A percentile compares a stretch with the other conserved stretches of the same genome.
phyloP scores from a whole-genome alignment of 2,329 filamentous ascomycete species.

The Microdochium bolleyi region DNA sequence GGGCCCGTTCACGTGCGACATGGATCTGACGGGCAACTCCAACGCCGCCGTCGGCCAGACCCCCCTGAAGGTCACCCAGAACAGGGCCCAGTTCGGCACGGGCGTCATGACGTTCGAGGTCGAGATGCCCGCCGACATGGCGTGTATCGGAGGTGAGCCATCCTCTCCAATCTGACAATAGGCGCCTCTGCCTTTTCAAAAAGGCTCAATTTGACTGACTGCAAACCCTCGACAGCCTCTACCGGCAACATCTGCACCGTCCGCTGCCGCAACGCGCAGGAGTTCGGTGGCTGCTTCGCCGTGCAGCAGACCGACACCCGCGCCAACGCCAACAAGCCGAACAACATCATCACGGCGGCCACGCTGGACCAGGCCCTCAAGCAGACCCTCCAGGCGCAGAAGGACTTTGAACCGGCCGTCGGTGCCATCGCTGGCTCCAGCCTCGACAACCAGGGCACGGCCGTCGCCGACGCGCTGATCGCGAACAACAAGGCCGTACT shows the following conservation, averaged over 20 bases:
- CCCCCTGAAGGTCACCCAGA: constrained; percentile 28
- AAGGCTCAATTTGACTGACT: not conserved
- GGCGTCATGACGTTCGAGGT: constrained; percentile 22
- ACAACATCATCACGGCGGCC: constrained; percentile 27
- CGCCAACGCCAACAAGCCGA: constrained; percentile 18
- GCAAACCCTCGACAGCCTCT: constrained; percentile 16
- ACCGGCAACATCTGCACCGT: constrained; percentile 34
- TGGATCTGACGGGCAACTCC: constrained; percentile 23
- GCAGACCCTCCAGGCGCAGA: constrained; percentile 23
- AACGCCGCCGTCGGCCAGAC: constrained; percentile 31
- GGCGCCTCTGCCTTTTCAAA: not conserved
- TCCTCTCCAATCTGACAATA: not conserved
- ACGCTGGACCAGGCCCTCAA: constrained; percentile 23
- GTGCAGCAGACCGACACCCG: constrained; percentile 30
- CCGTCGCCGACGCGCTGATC: constrained; percentile 21
- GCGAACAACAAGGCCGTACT: constrained; percentile 11
- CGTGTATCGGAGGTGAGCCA: constrained; percentile 23
- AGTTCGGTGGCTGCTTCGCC: constrained; percentile 29
- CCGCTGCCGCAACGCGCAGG: constrained; percentile 27
- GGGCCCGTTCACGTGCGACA: constrained; percentile 27
- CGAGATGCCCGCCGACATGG: constrained; percentile 23
- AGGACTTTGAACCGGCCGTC: constrained; percentile 30
- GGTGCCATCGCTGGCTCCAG: constrained; percentile 28
- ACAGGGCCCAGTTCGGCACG: constrained; percentile 14
- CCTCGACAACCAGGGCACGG: constrained; percentile 15